Evolutionary conservation across 345 rosid genomes (phyloP).

Genomic region (Pistacia integerrima): DNA sequence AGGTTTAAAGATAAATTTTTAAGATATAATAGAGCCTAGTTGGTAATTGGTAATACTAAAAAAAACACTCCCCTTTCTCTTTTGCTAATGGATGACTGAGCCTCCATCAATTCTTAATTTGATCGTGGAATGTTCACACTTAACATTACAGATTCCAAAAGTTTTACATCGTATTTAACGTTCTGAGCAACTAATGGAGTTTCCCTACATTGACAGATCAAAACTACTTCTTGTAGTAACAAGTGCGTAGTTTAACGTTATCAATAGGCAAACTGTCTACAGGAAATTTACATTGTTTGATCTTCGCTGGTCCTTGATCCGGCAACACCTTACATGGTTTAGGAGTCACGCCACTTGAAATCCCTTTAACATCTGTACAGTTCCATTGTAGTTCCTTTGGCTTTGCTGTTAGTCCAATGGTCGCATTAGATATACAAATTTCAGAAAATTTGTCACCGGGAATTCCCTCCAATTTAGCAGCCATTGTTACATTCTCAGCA

Average conservation of each 20-base stretch:
- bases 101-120: no score
- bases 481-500: slow-evolving; percentile 75
- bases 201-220: slow-evolving; percentile 17
- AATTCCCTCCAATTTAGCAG: slow-evolving; percentile 66
- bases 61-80: no score
- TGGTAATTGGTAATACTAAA: no score
- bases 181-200: neutral
- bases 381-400: slow-evolving; percentile 77
- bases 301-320: slow-evolving; percentile 41
- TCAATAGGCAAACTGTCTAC: slow-evolving; percentile 56
- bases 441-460: slow-evolving; percentile 58
- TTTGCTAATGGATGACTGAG: no score
- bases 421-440: slow-evolving; percentile 80
- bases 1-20: no score
- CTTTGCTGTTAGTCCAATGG: slow-evolving; percentile 44
- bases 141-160: no score
- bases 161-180: no score
- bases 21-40: no score
- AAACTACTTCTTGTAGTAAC: slow-evolving; percentile 39
- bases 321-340: slow-evolving; percentile 54
- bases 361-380: slow-evolving; percentile 65
- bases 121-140: no score
- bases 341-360: slow-evolving; percentile 63
- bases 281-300: slow-evolving; percentile 57
- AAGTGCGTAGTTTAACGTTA: slow-evolving; percentile 38